These are phyloP conservation scores for Candida xiaguanensis DNA, from an alignment of 805 yeast species.

Conservation along the genomic window DNA sequence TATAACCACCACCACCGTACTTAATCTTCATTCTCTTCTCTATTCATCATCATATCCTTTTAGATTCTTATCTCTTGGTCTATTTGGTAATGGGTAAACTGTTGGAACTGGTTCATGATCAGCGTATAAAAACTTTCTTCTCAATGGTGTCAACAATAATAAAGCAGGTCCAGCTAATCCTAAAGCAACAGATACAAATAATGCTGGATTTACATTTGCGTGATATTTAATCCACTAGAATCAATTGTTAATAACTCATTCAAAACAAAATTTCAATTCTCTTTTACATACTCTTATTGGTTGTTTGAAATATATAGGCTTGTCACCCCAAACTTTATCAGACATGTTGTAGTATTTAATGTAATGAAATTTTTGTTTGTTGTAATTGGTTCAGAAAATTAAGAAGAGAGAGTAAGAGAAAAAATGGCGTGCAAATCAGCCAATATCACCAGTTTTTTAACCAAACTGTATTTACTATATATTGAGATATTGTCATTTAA, in stretches of 20 bases:
- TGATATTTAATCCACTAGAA: slow-evolving; percentile 69
- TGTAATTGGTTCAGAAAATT: slow-evolving; percentile 10
- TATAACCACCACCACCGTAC: background rate
- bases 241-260: slow-evolving; percentile 5
- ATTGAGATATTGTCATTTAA: background rate
- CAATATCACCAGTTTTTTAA: background rate
- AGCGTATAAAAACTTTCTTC: slow-evolving; percentile 63
- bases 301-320: slow-evolving; percentile 58
- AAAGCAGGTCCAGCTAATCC: slow-evolving; percentile 69
- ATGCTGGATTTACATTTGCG: slow-evolving; percentile 73
- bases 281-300: slow-evolving; percentile 57
- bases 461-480: background rate
- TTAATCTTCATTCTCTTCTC: too few relatives aligned
- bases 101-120: slow-evolving; percentile 66
- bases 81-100: slow-evolving; percentile 54
- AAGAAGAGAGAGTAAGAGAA: background rate
- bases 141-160: slow-evolving; percentile 59
- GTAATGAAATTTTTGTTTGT: slow-evolving; percentile 7
- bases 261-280: background rate
- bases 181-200: slow-evolving; percentile 59
- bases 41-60: slow-evolving; percentile 53
- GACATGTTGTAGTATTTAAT: slow-evolving; percentile 16
- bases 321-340: slow-evolving; percentile 43
- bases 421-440: background rate
- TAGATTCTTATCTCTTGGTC: slow-evolving; percentile 47